Conservation (phyloP, 306 rosid genomes). For the Cucurbita argyrosperma region DNA sequence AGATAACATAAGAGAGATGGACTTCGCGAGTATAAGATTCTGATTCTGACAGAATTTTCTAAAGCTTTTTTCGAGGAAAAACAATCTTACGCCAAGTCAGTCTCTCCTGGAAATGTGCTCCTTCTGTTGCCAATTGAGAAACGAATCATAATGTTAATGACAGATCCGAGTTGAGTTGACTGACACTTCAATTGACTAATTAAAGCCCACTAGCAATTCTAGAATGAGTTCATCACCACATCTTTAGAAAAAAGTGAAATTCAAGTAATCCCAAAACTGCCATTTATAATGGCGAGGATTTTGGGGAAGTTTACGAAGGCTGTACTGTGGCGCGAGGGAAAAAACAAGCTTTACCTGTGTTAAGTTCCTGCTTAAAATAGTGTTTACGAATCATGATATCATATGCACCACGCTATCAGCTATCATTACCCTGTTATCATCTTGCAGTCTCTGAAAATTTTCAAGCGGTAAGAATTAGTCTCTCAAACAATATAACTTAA, state of each 20-base stretch:
- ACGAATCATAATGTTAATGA: neutral
- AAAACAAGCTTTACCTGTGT: neutral
- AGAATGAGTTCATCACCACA: no score
- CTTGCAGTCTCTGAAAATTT: slow-evolving; percentile 68
- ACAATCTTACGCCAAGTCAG: neutral
- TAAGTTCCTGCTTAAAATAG: slow-evolving; percentile 1
- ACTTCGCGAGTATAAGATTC: neutral
- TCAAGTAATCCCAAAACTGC: neutral
- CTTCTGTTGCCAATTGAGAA: neutral
- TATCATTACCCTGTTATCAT: slow-evolving; percentile 71
- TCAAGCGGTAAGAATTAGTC: neutral
- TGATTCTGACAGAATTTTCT: neutral
- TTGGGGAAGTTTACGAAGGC: neutral
- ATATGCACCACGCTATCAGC: slow-evolving; percentile 60
- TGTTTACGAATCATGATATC: slow-evolving; percentile 29
- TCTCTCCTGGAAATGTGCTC: neutral
- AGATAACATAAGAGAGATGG: neutral
- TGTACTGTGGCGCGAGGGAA: neutral
- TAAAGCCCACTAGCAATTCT: neutral
- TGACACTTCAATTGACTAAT: neutral
- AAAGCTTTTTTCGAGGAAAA: neutral
- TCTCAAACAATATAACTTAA: neutral
- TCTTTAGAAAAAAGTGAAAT: neutral
- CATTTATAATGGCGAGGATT: neutral
- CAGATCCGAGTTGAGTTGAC: neutral